Evolutionary conservation across 139 green algal species (phyloP).

Genomic region (Protoeuglena noctilucae): DNA sequence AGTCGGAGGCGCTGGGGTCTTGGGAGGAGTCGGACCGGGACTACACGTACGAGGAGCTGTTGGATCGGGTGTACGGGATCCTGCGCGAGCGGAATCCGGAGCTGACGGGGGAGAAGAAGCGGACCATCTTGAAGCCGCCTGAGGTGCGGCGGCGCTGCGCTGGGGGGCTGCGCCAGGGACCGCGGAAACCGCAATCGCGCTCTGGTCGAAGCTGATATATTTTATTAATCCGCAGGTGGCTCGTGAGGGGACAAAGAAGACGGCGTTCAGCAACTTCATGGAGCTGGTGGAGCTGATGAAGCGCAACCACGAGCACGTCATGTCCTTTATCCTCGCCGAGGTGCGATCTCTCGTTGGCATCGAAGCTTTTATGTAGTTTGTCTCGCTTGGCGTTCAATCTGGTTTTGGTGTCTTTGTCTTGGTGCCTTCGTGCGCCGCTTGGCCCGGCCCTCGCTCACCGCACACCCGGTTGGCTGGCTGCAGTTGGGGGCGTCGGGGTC

Average conservation of each 20-base stretch:
- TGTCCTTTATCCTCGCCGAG: slow-evolving; percentile 84
- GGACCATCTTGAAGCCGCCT: slow-evolving; percentile 93
- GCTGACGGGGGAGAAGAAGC: slow-evolving; percentile 80
- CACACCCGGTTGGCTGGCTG: no score
- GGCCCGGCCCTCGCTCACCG: no score
- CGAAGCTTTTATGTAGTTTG: no score
- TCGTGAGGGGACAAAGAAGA: slow-evolving; percentile 98
- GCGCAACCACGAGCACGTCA: slow-evolving; percentile 56
- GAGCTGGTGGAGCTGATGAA: slow-evolving; percentile 64
- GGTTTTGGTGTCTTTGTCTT: no score
- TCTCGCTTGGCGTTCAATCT: no score
- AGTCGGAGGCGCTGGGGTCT: no score
- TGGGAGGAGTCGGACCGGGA: slow-evolving; percentile 88
- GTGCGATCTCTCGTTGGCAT: no score
- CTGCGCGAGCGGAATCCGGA: slow-evolving; percentile 90
- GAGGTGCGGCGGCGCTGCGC: slow-evolving; percentile 28
- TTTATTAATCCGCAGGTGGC: slow-evolving; percentile 44
- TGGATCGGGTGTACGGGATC: slow-evolving; percentile 91
- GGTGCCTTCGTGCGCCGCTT: no score
- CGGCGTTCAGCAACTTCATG: slow-evolving; percentile 98
- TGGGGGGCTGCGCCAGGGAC: no score
- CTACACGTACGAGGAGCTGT: slow-evolving; percentile 93
- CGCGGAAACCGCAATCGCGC: not conserved
- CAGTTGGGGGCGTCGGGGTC: slow-evolving; percentile 21
- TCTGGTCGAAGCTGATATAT: not conserved